phyloP scores from a whole-genome alignment of 495 filamentous ascomycete species.

The Aspergillus panamensis region DNA sequence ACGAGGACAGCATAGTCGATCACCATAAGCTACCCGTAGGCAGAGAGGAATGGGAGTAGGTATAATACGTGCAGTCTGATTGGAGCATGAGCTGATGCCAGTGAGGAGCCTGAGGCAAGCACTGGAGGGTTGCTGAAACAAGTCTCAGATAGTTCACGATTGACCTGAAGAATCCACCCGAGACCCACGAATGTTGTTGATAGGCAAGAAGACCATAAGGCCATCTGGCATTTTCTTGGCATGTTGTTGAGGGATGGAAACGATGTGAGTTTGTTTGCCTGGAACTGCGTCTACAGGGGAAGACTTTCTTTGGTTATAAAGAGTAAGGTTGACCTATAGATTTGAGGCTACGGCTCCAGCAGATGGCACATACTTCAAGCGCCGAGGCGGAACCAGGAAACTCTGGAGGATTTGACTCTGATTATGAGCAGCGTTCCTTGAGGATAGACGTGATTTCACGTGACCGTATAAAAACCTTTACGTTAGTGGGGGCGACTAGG shows the following conservation, averaged over 20 bases:
- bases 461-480: slow-evolving; percentile 38
- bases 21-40: background rate
- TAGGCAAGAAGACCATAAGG: slow-evolving; percentile 25
- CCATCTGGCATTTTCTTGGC: slow-evolving; percentile 47
- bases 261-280: slow-evolving; percentile 9
- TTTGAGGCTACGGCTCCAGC: background rate
- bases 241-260: slow-evolving; percentile 19
- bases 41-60: background rate
- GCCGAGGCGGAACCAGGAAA: background rate
- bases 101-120: background rate
- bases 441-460: slow-evolving; percentile 31
- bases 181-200: slow-evolving; percentile 2
- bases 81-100: slow-evolving; percentile 5
- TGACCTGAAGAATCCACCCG: background rate
- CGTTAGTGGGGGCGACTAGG: slow-evolving; percentile 32
- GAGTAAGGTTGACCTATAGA: no score
- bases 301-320: background rate
- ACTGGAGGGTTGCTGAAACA: background rate
- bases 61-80: slow-evolving; percentile 12
- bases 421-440: background rate
- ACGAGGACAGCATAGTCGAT: background rate
- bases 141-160: background rate
- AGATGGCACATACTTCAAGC: background rate
- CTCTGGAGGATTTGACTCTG: background rate
- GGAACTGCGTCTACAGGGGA: background rate